phyloP scores from a whole-genome alignment of 441 rosid species.

The Cnidoscolus chayamansa region DNA sequence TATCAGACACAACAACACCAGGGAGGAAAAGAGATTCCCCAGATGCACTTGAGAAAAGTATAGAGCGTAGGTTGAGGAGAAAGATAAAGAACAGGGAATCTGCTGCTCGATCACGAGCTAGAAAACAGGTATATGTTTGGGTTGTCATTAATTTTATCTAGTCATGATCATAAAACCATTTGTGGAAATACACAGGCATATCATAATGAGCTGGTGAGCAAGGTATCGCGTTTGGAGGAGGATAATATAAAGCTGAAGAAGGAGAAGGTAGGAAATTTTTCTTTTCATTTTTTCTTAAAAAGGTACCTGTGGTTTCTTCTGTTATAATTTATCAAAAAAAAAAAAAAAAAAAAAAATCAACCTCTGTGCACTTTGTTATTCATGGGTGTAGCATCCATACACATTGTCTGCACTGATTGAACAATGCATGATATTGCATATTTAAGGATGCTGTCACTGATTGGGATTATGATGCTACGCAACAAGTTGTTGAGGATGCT shows the following conservation, averaged over 20 bases:
- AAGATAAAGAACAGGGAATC: slow-evolving; percentile 96
- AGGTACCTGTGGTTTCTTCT: neutral
- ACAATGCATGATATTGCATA: too few relatives aligned
- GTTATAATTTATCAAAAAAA: too few relatives aligned
- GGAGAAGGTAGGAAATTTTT: slow-evolving; percentile 47
- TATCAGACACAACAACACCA: slow-evolving; percentile 58
- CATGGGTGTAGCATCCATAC: too few relatives aligned
- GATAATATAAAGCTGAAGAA: slow-evolving; percentile 79
- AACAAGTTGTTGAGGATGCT: too few relatives aligned
- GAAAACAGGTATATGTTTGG: slow-evolving; percentile 60
- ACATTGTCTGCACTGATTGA: too few relatives aligned
- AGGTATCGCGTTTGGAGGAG: slow-evolving; percentile 81
- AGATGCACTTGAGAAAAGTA: slow-evolving; percentile 61
- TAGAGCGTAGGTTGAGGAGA: slow-evolving; percentile 83
- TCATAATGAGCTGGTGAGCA: slow-evolving; percentile 79
- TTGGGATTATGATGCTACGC: too few relatives aligned
- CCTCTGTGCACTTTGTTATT: too few relatives aligned
- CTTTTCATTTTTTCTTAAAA: neutral
- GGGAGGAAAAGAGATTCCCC: slow-evolving; percentile 63
- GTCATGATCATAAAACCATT: neutral
- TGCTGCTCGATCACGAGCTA: slow-evolving; percentile 95
- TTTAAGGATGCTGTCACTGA: too few relatives aligned
- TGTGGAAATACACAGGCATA: slow-evolving; percentile 57
- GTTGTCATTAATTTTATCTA: neutral
- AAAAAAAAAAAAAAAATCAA: too few relatives aligned